These are phyloP conservation scores for Hydnum rufescens DNA, from an alignment of 768 basidiomycete species.

Conservation along the genomic window DNA sequence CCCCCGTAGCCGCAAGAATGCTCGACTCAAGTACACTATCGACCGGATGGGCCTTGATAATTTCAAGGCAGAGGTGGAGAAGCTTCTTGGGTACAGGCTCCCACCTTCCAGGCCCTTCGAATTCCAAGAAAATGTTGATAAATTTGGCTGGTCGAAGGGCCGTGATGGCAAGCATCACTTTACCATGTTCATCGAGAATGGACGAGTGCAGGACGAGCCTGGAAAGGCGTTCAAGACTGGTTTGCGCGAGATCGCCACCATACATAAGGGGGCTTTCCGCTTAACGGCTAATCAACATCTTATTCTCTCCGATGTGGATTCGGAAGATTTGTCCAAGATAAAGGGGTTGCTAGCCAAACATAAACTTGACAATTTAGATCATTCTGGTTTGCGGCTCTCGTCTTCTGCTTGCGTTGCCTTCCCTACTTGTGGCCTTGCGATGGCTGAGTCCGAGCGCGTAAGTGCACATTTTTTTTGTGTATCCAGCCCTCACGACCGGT, in stretches of 20 bases:
- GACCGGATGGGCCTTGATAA: conserved; percentile 80
- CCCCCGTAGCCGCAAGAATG: conserved; percentile 31
- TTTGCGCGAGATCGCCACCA: conserved; percentile 75
- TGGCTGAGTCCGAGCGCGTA: conserved; percentile 15
- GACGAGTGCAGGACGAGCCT: conserved; percentile 88
- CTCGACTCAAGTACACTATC: conserved; percentile 89
- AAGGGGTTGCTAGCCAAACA: conserved; percentile 65
- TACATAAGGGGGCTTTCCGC: conserved; percentile 87
- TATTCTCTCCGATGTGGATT: conserved; percentile 61
- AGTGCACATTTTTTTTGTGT: conserved; percentile 15
- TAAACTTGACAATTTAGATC: conserved; percentile 72
- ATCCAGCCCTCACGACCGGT: background rate
- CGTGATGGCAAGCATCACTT: conserved; percentile 81
- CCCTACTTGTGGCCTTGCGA: conserved; percentile 58
- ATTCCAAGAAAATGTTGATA: conserved; percentile 81
- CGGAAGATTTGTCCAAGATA: conserved; percentile 54
- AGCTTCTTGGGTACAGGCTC: conserved; percentile 61
- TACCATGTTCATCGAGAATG: conserved; percentile 91
- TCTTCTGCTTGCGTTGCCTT: conserved; percentile 95
- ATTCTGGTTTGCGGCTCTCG: conserved; percentile 61
- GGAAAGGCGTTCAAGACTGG: conserved; percentile 83
- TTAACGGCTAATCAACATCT: conserved; percentile 92
- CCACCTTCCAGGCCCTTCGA: conserved; percentile 51
- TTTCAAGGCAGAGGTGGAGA: conserved; percentile 83
- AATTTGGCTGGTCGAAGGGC: conserved; percentile 84